Evolutionary conservation across 768 basidiomycete genomes (phyloP), one percentile per base, ranked within the genome.

Genomic region (Panaeolus cyanescens): DNA sequence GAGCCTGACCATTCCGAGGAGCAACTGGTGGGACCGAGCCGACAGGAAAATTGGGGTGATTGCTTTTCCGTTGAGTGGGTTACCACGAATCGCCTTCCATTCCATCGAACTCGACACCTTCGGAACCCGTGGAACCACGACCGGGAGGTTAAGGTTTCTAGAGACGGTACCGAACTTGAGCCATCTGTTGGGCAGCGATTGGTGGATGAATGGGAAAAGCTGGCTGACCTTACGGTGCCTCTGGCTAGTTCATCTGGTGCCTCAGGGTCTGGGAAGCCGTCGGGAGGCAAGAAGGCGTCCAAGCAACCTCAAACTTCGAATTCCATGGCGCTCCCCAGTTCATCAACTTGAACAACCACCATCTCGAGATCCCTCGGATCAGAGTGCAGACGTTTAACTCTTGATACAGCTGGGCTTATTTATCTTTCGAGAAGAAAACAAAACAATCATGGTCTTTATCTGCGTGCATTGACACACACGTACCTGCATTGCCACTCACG

Each of bases 61-160:
- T 80, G 90, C 4, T 97, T 98, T 82, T 81, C 82, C 62, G 76
- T 97, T 25, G 83, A 95, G 65, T 97, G 96, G 96, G 64, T 95
- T 45, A 84, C 82, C 65, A 91, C 86, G 0, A 77, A 83, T 12
- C 80, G 82, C 2, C 71, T 98, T 2, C 87, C 93, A 0, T 98
- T 98, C 74, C 75, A 80, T 63, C 85, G 85, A 45, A 90, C 90
- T 32, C 83, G 88, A 28, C 90, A 94, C 70, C 73, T 97, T 56
- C 86, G 92, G 39, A 99, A 98, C 70, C 89, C 90, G 2, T 98
- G 95, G 95, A 98, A 98, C 67, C 86, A 93, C 65, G 92, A 91
- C 61, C 78, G 85, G 55, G 88, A 92, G 68, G 82, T 92, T 45
- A 91, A 92, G 77, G 86, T 92, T 7, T 94, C 92, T 12, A 80